A percentile compares a stretch with the other conserved stretches of the same genome.
Evolutionary conservation across 805 yeast species (phyloP).

Genomic region (Cyberlindnera mycetangii): DNA sequence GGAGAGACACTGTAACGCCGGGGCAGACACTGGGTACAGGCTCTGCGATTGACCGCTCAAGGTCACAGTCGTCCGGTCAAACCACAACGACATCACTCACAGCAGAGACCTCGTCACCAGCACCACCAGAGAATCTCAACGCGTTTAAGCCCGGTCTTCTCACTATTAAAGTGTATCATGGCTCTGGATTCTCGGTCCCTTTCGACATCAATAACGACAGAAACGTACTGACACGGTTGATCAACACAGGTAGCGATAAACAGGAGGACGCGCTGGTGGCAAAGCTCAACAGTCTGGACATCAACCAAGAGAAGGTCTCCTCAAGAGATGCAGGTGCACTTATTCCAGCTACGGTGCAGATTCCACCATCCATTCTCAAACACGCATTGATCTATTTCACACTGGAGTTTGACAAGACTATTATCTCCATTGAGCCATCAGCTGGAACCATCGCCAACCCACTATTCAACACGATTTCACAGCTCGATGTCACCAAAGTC

Average conservation of each 20-base stretch:
- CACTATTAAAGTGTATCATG: constrained; percentile 73
- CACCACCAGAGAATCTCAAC: constrained; percentile 12
- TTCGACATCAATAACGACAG: constrained; percentile 63
- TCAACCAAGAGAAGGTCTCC: constrained; percentile 26
- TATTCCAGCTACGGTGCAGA: constrained; percentile 53
- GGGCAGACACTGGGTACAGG: not conserved
- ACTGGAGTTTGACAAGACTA: constrained; percentile 92
- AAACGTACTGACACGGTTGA: constrained; percentile 60
- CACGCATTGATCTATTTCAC: constrained; percentile 79
- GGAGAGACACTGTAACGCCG: constrained; percentile 17
- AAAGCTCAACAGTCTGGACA: constrained; percentile 19
- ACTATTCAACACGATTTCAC: constrained; percentile 82
- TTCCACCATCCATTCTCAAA: constrained; percentile 52
- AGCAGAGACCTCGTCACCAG: not conserved
- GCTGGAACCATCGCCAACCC: constrained; percentile 78
- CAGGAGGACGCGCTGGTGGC: constrained; percentile 21
- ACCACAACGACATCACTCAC: not conserved
- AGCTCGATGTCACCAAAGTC: constrained; percentile 79
- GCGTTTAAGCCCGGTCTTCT: constrained; percentile 62
- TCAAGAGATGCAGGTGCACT: constrained; percentile 15
- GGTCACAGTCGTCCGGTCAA: constrained; percentile 9
- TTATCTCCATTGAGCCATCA: constrained; percentile 82
- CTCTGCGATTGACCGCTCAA: not conserved
- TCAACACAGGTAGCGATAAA: constrained; percentile 47
- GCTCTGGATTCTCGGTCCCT: constrained; percentile 67